phyloP scores from a whole-genome alignment of 208 protist genomes.

The Tritrichomonas musculus region DNA sequence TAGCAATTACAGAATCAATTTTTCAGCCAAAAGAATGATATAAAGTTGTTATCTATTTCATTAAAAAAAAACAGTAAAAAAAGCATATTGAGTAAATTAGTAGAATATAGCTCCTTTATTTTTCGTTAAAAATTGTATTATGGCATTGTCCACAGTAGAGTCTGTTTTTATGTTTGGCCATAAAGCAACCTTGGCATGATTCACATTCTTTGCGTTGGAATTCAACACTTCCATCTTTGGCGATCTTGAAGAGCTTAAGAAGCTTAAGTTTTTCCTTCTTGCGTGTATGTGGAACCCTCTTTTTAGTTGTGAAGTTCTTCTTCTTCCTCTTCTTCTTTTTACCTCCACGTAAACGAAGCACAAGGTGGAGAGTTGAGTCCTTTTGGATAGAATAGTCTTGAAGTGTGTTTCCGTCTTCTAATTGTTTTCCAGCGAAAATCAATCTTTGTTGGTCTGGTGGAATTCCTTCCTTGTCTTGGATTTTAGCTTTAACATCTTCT shows the following conservation, averaged over 20 bases:
- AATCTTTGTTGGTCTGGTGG: too few relatives aligned
- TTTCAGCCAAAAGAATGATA: too few relatives aligned
- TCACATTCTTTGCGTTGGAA: conserved; percentile 85
- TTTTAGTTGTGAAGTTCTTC: conserved; percentile 94
- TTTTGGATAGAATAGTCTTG: too few relatives aligned
- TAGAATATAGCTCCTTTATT: too few relatives aligned
- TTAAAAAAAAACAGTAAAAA: too few relatives aligned
- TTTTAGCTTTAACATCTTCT: too few relatives aligned
- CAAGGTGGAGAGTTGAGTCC: too few relatives aligned
- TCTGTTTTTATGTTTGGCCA: conserved; percentile 93
- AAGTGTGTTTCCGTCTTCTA: too few relatives aligned
- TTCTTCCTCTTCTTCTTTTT: conserved; percentile 99
- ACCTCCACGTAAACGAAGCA: conserved; percentile 72
- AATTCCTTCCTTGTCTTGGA: too few relatives aligned
- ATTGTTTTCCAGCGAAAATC: conserved; percentile 81
- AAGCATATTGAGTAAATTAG: too few relatives aligned
- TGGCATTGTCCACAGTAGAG: conserved; percentile 98
- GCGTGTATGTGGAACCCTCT: conserved; percentile 93
- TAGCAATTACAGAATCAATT: too few relatives aligned
- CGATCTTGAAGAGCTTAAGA: conserved; percentile 98
- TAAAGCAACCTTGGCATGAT: conserved; percentile 95
- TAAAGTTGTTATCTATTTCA: too few relatives aligned
- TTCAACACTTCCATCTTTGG: conserved; percentile 86
- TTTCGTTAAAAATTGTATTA: conserved; percentile 73
- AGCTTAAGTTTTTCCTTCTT: conserved; percentile 97